Conservation (phyloP, 2,329 filamentous ascomycete species). For the Karstenula rhodostoma region DNA sequence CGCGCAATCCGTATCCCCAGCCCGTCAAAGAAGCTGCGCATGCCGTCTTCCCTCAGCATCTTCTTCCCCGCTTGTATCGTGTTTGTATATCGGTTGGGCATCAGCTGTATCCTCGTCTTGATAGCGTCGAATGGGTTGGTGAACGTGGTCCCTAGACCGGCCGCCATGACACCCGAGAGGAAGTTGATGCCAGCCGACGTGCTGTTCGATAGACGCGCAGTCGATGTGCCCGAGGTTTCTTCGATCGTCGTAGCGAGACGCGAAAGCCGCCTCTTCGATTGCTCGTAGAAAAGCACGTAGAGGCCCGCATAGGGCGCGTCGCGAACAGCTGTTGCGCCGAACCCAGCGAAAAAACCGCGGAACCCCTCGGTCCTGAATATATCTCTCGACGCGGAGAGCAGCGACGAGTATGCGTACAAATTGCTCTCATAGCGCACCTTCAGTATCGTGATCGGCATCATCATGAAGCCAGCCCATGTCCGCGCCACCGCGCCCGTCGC, state of each 20-base stretch:
- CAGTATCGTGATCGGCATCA: slow-evolving; percentile 96
- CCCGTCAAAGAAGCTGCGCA: slow-evolving; percentile 83
- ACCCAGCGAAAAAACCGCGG: slow-evolving; percentile 89
- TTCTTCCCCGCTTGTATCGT: slow-evolving; percentile 77
- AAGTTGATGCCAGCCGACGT: slow-evolving; percentile 81
- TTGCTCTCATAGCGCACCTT: slow-evolving; percentile 96
- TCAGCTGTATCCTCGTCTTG: slow-evolving; percentile 92
- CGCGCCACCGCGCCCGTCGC: slow-evolving; percentile 83
- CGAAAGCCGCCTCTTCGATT: slow-evolving; percentile 72
- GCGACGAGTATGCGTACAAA: slow-evolving; percentile 81
- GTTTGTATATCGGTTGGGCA: slow-evolving; percentile 83
- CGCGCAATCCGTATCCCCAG: slow-evolving; percentile 85
- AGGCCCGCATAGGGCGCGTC: slow-evolving; percentile 97
- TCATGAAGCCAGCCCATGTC: slow-evolving; percentile 84
- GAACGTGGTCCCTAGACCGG: slow-evolving; percentile 81
- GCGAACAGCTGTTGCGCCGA: slow-evolving; percentile 89
- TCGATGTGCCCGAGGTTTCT: slow-evolving; percentile 33
- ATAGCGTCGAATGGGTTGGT: slow-evolving; percentile 98
- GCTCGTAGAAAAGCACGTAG: slow-evolving; percentile 94
- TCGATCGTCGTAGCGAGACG: slow-evolving; percentile 41
- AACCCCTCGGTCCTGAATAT: slow-evolving; percentile 77
- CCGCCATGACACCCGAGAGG: slow-evolving; percentile 79
- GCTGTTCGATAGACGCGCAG: slow-evolving; percentile 30
- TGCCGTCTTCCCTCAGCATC: slow-evolving; percentile 84
- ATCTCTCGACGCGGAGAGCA: slow-evolving; percentile 75